Evolutionary conservation across 106 monocot species (phyloP).

Genomic region (Chionographis japonica): DNA sequence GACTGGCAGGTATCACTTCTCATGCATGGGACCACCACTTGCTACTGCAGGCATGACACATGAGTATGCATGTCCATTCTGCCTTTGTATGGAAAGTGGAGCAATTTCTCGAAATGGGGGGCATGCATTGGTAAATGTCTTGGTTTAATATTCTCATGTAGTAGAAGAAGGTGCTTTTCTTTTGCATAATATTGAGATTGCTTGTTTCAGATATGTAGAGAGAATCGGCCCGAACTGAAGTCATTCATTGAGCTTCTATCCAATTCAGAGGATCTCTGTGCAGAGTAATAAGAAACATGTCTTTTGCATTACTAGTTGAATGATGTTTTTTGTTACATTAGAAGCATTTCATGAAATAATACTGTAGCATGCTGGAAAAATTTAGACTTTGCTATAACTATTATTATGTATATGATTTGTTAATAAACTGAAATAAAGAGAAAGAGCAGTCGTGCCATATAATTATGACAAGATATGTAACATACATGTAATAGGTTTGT

Average conservation of each 20-base stretch:
- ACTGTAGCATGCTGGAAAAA: too few species aligned
- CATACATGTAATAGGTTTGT: too few species aligned
- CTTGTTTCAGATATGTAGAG: conserved; percentile 44
- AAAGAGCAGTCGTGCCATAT: too few species aligned
- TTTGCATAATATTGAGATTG: conserved; percentile 2
- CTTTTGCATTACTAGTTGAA: background rate
- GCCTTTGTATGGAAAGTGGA: conserved; percentile 53
- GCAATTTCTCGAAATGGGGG: conserved; percentile 26
- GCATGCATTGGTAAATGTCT: conserved; percentile 31
- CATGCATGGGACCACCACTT: conserved; percentile 45
- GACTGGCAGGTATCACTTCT: conserved; percentile 55
- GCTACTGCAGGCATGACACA: conserved; percentile 27
- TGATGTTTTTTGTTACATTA: too few species aligned
- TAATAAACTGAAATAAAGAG: too few species aligned
- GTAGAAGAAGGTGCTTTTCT: background rate
- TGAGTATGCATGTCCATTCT: conserved; percentile 52
- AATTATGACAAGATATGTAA: too few species aligned
- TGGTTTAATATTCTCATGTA: background rate
- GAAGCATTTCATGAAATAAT: too few species aligned
- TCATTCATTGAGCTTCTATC: conserved; percentile 43
- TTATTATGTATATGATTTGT: too few species aligned
- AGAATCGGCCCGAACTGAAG: conserved; percentile 44
- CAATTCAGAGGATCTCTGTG: conserved; percentile 27
- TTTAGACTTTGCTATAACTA: too few species aligned
- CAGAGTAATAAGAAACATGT: conserved; percentile 37